Evolutionary conservation across 2,329 filamentous ascomycete species (phyloP), one percentile per base, ranked within the genome.

Genomic region (Penicillium sp.): DNA sequence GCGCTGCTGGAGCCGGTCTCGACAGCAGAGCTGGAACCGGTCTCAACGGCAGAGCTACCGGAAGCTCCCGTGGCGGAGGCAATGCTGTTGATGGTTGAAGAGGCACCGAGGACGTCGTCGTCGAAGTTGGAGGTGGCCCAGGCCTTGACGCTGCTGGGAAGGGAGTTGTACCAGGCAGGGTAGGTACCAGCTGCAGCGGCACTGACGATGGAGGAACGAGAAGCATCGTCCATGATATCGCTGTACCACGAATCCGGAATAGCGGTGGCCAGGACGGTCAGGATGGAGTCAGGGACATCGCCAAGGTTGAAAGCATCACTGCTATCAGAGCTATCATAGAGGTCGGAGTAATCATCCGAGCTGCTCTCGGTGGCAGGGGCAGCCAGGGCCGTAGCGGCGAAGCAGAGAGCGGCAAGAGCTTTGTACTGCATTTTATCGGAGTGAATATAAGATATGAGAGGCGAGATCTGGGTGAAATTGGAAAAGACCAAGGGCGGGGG

Each of bases 111-210:
- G 5, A 51, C 0, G 14, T 31, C 27, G 9, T 40, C n/a, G 2
- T 40, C 24, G 1, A 53, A 22, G 5, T 50, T 6, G 22, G 48
- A 32, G 34, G 61, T 59, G 21, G 65, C 52, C 54, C 63, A 69
- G 27, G 60, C 64, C 54, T 67, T 62, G 29, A 66, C 62, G 34
- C 57, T 58, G 39, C 43, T 50, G 10, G 66, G 67, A 9, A 69
- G 58, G 14, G 45, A 47, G 47, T 63, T 61, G 45, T 67, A 69
- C 67, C 67, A 68, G 44, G 50, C 61, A 3, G 66, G 64, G 10
- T 59, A 59, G 48, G 57, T 60, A 10, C 62, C 65, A 29, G 62
- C 61, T 6, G 48, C 34, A 44, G 54, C 53, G 13, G 61, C 61
- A 45, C 52, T 60, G 18, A 58, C 40, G n/a, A 66, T 43, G 29